Percentiles rank a stretch among this genome's conserved stretches.
phyloP scores from a whole-genome alignment of 768 basidiomycete species.

The Naganishia kalamii region DNA sequence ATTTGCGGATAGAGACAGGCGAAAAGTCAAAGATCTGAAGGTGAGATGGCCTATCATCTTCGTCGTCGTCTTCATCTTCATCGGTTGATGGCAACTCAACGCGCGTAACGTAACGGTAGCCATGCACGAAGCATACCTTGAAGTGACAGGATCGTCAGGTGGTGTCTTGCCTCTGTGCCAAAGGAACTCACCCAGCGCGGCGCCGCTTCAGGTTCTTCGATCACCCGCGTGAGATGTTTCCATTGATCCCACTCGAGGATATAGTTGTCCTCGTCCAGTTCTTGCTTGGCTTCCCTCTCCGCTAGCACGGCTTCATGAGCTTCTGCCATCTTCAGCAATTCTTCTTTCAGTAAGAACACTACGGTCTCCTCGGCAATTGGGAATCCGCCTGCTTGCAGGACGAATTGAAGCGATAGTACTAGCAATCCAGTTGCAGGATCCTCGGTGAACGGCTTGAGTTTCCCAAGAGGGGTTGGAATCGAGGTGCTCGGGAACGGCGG shows the following conservation, averaged over 20 bases:
- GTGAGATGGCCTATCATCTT: background rate
- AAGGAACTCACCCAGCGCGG: constrained; percentile 11
- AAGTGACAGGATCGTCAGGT: no score
- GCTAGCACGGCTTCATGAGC: background rate
- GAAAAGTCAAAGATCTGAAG: constrained; percentile 14
- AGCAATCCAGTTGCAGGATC: constrained; percentile 17
- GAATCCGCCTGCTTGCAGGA: background rate
- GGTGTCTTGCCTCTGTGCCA: background rate
- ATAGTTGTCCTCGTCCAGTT: background rate
- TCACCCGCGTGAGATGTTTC: background rate
- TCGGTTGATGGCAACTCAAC: background rate
- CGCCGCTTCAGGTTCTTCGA: constrained; percentile 10
- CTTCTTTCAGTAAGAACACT: constrained; percentile 15
- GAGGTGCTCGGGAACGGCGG: constrained; percentile 13
- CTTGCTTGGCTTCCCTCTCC: background rate
- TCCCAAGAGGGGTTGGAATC: background rate
- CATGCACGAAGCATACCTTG: constrained; percentile 15
- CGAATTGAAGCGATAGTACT: constrained; percentile 6
- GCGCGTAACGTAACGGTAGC: constrained; percentile 8
- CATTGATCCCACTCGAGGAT: constrained; percentile 15
- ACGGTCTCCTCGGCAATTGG: background rate
- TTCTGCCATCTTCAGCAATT: constrained; percentile 7
- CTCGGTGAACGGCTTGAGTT: constrained; percentile 20
- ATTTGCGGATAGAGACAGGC: constrained; percentile 5
- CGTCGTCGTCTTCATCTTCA: constrained; percentile 8